Percentiles rank a stretch among this genome's conserved stretches.
Conservation (phyloP, 2,329 filamentous ascomycete species). For the Ploettnerulaceae sp. region DNA sequence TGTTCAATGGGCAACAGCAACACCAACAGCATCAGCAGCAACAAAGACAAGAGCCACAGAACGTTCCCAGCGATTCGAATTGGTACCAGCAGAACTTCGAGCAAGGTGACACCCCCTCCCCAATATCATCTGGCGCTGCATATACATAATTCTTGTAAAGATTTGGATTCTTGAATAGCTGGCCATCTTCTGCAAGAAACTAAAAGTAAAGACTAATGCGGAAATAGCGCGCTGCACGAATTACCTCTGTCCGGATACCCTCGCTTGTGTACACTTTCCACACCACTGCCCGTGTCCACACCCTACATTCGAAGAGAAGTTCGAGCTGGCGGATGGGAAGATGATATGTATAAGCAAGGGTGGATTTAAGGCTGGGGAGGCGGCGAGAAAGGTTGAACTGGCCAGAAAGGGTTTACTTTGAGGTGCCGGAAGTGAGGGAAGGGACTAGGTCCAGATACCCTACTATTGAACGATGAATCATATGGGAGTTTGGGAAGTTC, state of each 20-base stretch:
- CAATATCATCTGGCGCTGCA: background rate
- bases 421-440: slow-evolving; percentile 14
- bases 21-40: slow-evolving; percentile 43
- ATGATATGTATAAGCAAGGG: slow-evolving; percentile 71
- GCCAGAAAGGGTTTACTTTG: slow-evolving; percentile 73
- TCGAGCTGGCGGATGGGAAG: slow-evolving; percentile 67
- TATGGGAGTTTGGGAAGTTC: too few species aligned
- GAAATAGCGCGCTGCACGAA: slow-evolving; percentile 74
- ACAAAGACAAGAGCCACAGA: slow-evolving; percentile 53
- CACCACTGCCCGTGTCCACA: slow-evolving; percentile 95
- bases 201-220: slow-evolving; percentile 1
- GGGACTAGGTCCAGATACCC: too few species aligned
- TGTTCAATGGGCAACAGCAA: slow-evolving; percentile 67
- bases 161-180: background rate
- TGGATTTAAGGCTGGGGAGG: slow-evolving; percentile 67
- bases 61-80: slow-evolving; percentile 76
- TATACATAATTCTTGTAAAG: background rate
- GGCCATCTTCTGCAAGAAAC: background rate
- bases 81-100: slow-evolving; percentile 73
- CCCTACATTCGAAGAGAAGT: slow-evolving; percentile 70
- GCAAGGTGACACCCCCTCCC: slow-evolving; percentile 45
- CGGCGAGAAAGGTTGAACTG: slow-evolving; percentile 70
- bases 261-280: slow-evolving; percentile 93
- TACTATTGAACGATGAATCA: too few species aligned
- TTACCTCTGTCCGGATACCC: slow-evolving; percentile 90